Base-by-base conservation (phyloP, 768 basidiomycete genomes). In the Pulveroboletus sp. region DNA sequence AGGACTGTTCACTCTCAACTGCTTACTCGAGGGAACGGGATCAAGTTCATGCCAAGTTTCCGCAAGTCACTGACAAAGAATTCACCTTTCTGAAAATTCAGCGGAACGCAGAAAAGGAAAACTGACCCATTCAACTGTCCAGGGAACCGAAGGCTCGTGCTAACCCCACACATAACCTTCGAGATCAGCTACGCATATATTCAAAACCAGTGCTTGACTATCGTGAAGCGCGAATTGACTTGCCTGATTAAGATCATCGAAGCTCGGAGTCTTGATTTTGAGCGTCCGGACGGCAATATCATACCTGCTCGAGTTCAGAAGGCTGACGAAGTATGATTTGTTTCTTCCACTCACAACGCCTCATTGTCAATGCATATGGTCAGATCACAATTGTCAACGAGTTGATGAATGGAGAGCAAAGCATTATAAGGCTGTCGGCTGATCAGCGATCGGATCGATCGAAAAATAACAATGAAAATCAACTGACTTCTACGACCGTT, bases 131-230 rank as follows among this genome's bases (percentile, higher is more conserved):
- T 94, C 48, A 94, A 72, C 66, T 93, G 92, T 26, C 92, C 92
- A n/a, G 93, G 90, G 76, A 94, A 93, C 34, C 92, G 85, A 50
- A 94, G 73, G 59, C 89, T 89, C 3, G 93, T 95, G 63, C 89
- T 93, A 42, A 94, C 85, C 40, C 95, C 95, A 53, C 89, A 88
- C 91, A 98, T 95, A 31, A 95, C 92, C 63, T 83, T 85, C 1
- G 93, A 78, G 43, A 96, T 82, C 31, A 95, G 70, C 81, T 84
- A 50, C 4, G 38, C 44, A 47, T 17, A 44, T 36, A 31, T 20
- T 34, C 20, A 40, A 19, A 34, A 37, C 45, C 10, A 39, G 27
- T 14, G n/a, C 6, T 5, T 47, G 17, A 8, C 12, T 44, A 16
- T 6, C 37, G 47, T 38, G n/a, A 19, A 35, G 44, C 26, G 16